Evolutionary conservation across 768 basidiomycete genomes (phyloP).

Genomic region (Lactarius sp.): DNA sequence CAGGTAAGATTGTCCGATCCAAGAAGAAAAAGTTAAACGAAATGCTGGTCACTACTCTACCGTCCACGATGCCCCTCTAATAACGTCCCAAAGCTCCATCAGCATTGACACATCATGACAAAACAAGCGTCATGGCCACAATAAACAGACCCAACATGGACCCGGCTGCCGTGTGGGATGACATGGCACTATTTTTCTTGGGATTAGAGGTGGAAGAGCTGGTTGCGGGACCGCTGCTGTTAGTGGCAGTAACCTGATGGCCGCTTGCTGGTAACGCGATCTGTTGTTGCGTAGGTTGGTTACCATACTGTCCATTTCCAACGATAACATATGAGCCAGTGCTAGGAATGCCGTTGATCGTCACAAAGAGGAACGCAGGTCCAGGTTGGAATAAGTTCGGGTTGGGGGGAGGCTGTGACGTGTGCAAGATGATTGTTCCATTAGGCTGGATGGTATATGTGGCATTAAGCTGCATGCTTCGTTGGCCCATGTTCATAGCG

Average conservation of each 20-base stretch:
- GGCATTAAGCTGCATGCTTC: constrained; percentile 5
- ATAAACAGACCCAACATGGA: background rate
- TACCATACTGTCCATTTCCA: background rate
- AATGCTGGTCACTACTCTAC: background rate
- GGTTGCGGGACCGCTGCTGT: background rate
- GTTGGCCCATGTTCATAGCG: constrained; percentile 13
- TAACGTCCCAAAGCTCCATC: background rate
- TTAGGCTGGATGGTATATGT: background rate
- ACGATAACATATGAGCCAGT: background rate
- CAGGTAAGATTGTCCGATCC: background rate
- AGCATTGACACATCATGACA: background rate
- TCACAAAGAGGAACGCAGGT: constrained; percentile 8
- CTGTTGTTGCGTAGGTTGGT: background rate
- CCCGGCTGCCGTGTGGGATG: background rate
- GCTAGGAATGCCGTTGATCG: constrained; percentile 7
- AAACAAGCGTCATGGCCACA: background rate
- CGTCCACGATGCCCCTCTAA: background rate
- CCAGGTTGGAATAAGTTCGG: constrained; percentile 11
- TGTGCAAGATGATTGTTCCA: background rate
- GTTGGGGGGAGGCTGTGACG: background rate
- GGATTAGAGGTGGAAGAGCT: background rate
- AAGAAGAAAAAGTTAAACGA: background rate
- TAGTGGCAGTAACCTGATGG: background rate
- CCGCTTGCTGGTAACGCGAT: background rate
- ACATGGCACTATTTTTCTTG: background rate